Conservation (phyloP, 164 flowering plant genomes). For the Umbellularia californica region DNA sequence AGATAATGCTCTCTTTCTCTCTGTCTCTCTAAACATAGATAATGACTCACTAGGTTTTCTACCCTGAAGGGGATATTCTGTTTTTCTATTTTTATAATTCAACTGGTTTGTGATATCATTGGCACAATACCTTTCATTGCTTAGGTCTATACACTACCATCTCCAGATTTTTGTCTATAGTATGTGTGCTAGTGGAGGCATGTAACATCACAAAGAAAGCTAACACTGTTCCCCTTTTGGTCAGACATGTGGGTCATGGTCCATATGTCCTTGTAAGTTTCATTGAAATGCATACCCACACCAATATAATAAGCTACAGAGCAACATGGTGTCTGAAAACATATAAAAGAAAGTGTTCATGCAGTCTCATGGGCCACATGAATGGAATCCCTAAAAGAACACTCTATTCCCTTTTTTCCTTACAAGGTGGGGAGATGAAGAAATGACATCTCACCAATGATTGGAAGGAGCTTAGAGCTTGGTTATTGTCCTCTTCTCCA, state of each 20-base stretch:
- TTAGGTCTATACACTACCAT: constrained; percentile 4
- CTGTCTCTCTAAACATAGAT: not conserved
- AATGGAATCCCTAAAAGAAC: constrained; percentile 17
- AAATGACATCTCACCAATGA: constrained; percentile 18
- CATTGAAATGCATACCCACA: not conserved
- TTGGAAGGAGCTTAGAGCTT: constrained; percentile 12
- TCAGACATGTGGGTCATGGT: constrained; percentile 8
- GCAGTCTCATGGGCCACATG: constrained; percentile 15
- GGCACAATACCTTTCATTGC: not conserved
- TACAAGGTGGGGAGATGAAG: constrained; percentile 1
- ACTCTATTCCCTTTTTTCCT: constrained; percentile 6
- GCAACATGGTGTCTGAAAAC: not conserved
- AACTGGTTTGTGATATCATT: not conserved
- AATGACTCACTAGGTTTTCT: not conserved
- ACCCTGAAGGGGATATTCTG: not conserved
- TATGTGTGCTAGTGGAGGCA: constrained; percentile 10
- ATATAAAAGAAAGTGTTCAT: not conserved
- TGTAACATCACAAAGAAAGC: constrained; percentile 20
- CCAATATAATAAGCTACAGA: too few species aligned
- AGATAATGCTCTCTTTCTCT: not conserved
- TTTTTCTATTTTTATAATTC: too few species aligned
- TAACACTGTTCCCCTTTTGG: constrained; percentile 9
- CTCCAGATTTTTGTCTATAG: not conserved
- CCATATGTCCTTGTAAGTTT: not conserved
- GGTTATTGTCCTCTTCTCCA: constrained; percentile 16